Conservation (phyloP, 2,329 filamentous ascomycete genomes). For the Beauveria pseudobassiana region DNA sequence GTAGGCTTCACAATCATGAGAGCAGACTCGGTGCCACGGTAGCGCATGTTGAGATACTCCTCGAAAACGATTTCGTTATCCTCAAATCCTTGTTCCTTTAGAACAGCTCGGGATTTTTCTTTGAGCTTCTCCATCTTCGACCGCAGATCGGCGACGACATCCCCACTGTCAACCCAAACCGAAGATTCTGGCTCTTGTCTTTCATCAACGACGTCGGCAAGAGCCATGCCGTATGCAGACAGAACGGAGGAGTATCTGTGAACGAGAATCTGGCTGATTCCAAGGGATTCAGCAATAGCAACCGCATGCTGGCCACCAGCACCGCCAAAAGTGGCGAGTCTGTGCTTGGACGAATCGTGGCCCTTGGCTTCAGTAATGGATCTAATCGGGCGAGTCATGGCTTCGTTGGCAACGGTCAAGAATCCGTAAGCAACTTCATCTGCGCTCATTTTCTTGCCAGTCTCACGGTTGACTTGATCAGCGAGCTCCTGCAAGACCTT, state of each 20-base stretch:
- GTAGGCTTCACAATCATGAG: constrained; percentile 79
- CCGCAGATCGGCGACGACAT: constrained; percentile 55
- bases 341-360: constrained; percentile 81
- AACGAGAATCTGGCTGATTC: constrained; percentile 77
- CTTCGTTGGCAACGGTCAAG: constrained; percentile 82
- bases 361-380: constrained; percentile 89
- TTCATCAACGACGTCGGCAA: constrained; percentile 90
- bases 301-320: constrained; percentile 88
- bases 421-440: constrained; percentile 89
- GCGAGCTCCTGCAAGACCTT: constrained; percentile 70
- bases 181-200: constrained; percentile 68
- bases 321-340: constrained; percentile 87
- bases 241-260: constrained; percentile 84
- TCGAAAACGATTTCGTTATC: constrained; percentile 72
- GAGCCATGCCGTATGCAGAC: constrained; percentile 85
- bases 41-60: constrained; percentile 90
- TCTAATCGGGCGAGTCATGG: constrained; percentile 84
- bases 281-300: constrained; percentile 79
- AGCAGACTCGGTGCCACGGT: constrained; percentile 82
- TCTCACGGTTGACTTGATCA: constrained; percentile 69
- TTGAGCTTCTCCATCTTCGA: constrained; percentile 73
- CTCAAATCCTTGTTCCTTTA: constrained; percentile 73
- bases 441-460: constrained; percentile 60
- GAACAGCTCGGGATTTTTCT: constrained; percentile 58
- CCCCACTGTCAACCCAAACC: constrained; percentile 51